These are phyloP conservation scores for Taxillus chinensis DNA, from an alignment of 164 flowering plant species.

Conservation along the genomic window DNA sequence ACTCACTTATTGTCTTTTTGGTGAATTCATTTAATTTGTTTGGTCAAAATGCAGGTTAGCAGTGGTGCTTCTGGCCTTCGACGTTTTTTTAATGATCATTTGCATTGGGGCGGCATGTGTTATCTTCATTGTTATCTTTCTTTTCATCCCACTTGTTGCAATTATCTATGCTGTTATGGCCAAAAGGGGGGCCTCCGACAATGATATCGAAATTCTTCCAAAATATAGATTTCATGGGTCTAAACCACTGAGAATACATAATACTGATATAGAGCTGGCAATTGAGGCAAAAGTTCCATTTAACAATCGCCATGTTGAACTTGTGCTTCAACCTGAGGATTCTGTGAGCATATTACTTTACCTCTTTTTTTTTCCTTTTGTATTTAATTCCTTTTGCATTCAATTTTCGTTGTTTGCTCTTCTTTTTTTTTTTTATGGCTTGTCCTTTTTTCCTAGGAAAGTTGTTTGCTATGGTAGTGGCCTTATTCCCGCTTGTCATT, in stretches of 20 bases:
- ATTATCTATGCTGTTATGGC: slow-evolving; percentile 45
- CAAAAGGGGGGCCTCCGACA: slow-evolving; percentile 60
- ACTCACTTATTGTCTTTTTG: too few species aligned
- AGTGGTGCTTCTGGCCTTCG: slow-evolving; percentile 60
- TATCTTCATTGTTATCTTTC: slow-evolving; percentile 43
- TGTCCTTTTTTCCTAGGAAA: too few species aligned
- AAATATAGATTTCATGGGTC: slow-evolving; percentile 29
- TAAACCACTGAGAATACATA: slow-evolving; percentile 8
- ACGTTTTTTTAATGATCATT: slow-evolving; percentile 55
- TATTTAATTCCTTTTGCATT: too few species aligned
- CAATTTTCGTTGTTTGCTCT: too few species aligned
- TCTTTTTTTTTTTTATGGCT: too few species aligned
- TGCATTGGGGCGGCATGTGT: slow-evolving; percentile 49
- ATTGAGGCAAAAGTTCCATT: too few species aligned
- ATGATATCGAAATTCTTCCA: slow-evolving; percentile 51
- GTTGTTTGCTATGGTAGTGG: too few species aligned
- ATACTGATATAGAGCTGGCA: too few species aligned
- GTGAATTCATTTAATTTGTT: too few species aligned
- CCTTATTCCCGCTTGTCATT: too few species aligned
- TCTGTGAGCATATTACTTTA: slow-evolving; percentile 35
- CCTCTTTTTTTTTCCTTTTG: not conserved
- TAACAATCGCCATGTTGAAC: slow-evolving; percentile 24
- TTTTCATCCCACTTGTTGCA: slow-evolving; percentile 48
- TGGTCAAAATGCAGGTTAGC: slow-evolving; percentile 48
- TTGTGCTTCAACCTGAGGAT: slow-evolving; percentile 47